Percentiles rank a stretch among this genome's conserved stretches.
These are phyloP conservation scores for Xylaria sp. DNA, from an alignment of 2,329 filamentous ascomycete genomes.

Conservation along the genomic window DNA sequence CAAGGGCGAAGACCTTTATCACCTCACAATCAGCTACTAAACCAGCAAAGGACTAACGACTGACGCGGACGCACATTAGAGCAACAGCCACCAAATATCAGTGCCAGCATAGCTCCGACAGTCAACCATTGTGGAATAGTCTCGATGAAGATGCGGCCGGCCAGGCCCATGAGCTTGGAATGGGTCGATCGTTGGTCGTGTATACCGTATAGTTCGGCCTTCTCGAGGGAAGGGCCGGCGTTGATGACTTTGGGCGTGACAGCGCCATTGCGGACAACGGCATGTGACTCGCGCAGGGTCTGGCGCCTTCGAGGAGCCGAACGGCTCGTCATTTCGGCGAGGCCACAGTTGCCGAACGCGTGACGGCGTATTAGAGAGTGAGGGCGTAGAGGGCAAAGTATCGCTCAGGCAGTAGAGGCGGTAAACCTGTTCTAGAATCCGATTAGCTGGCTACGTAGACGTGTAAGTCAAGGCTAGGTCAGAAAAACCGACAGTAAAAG, in stretches of 20 bases:
- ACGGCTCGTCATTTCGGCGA: conserved; percentile 50
- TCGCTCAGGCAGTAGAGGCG: not conserved
- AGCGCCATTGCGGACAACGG: conserved; percentile 46
- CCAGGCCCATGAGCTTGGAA: conserved; percentile 56
- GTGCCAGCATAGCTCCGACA: conserved; percentile 70
- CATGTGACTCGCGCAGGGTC: conserved; percentile 52
- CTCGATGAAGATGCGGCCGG: conserved; percentile 60
- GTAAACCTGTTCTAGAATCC: conserved; percentile 6
- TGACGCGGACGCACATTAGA: conserved; percentile 68
- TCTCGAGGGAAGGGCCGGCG: conserved; percentile 58
- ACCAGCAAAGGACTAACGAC: not conserved
- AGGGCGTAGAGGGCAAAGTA: conserved; percentile 1
- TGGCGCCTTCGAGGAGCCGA: conserved; percentile 51
- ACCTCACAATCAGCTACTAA: conserved; percentile 32
- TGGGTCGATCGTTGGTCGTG: conserved; percentile 57
- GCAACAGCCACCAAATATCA: conserved; percentile 96
- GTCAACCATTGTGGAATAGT: conserved; percentile 68
- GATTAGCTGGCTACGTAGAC: not conserved
- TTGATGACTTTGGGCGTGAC: conserved; percentile 58
- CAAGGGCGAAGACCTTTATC: conserved; percentile 86
- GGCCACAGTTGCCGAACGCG: conserved; percentile 28
- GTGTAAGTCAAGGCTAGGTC: not conserved
- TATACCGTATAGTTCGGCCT: conserved; percentile 61
- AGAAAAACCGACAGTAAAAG: not conserved
- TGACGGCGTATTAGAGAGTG: conserved; percentile 21